These are phyloP conservation scores for Ophiostoma ips DNA, from an alignment of 2,329 filamentous ascomycete species.

Conservation along the genomic window DNA sequence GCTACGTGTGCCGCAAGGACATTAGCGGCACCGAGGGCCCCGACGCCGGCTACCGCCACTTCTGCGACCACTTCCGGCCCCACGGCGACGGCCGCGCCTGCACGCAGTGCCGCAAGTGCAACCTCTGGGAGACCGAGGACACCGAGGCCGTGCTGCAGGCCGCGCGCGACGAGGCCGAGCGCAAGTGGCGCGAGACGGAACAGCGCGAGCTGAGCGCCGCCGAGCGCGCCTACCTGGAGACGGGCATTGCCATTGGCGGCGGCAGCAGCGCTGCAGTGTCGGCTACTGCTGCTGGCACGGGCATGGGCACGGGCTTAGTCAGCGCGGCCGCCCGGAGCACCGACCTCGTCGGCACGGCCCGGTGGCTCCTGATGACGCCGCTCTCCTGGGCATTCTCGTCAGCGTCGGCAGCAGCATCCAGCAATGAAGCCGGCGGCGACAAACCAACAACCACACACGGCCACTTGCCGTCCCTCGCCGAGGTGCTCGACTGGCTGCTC, in stretches of 20 bases:
- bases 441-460: not conserved
- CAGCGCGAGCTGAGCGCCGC: conserved; percentile 39
- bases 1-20: conserved; percentile 82
- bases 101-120: conserved; percentile 65
- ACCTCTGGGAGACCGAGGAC: conserved; percentile 65
- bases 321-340: not conserved
- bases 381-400: too few relatives aligned
- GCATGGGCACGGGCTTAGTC: not conserved
- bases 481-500: conserved; percentile 32
- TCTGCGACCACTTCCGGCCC: conserved; percentile 88
- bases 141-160: conserved; percentile 52
- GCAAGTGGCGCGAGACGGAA: conserved; percentile 54
- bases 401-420: too few relatives aligned
- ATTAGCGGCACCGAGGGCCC: conserved; percentile 33
- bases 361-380: too few relatives aligned
- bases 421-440: too few relatives aligned
- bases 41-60: conserved; percentile 74
- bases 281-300: not conserved
- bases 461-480: conserved; percentile 23
- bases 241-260: conserved; percentile 27
- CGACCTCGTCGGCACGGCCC: too few relatives aligned
- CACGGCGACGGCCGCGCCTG: conserved; percentile 60
- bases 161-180: conserved; percentile 59
- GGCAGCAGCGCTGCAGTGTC: not conserved
- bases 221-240: conserved; percentile 44